Percentiles rank a stretch among this genome's conserved stretches.
phyloP scores from a whole-genome alignment of 495 filamentous ascomycete species.

The Xylaria telfairii region DNA sequence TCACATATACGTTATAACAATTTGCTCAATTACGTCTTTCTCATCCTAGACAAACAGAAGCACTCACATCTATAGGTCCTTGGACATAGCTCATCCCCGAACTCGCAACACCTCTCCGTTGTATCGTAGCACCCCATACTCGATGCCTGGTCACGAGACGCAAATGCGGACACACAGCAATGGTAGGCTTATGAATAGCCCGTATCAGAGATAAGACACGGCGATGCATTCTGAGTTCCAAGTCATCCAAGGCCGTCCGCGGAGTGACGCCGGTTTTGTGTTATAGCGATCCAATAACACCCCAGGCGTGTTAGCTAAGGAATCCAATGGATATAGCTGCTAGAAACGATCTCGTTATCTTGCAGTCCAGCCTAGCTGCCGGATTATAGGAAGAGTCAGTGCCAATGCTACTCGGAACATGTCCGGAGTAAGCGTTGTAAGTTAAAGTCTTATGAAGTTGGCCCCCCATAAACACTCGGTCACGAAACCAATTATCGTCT shows the following conservation, averaged over 20 bases:
- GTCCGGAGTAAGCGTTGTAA: background rate
- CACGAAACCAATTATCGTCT: slow-evolving; percentile 2
- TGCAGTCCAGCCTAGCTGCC: background rate
- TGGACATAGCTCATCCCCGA: slow-evolving; percentile 36
- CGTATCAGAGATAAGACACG: background rate
- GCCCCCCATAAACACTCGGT: background rate
- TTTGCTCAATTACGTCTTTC: background rate
- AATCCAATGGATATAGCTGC: background rate
- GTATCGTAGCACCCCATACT: slow-evolving; percentile 4
- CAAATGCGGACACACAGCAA: background rate
- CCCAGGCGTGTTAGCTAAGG: background rate
- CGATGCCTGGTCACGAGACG: background rate
- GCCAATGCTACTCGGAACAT: background rate
- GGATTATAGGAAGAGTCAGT: background rate
- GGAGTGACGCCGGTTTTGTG: background rate
- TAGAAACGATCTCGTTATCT: background rate
- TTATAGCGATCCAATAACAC: background rate
- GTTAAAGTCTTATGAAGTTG: background rate
- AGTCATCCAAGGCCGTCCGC: background rate
- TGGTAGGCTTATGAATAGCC: background rate
- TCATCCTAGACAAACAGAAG: background rate
- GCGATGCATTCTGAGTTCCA: background rate
- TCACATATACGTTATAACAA: background rate
- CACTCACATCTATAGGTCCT: slow-evolving; percentile 41
- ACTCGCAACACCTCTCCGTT: slow-evolving; percentile 29